Percentiles rank a stretch among this genome's conserved stretches.
Evolutionary conservation across 306 rosid species (phyloP).

Genomic region (Psophocarpus tetragonolobus): DNA sequence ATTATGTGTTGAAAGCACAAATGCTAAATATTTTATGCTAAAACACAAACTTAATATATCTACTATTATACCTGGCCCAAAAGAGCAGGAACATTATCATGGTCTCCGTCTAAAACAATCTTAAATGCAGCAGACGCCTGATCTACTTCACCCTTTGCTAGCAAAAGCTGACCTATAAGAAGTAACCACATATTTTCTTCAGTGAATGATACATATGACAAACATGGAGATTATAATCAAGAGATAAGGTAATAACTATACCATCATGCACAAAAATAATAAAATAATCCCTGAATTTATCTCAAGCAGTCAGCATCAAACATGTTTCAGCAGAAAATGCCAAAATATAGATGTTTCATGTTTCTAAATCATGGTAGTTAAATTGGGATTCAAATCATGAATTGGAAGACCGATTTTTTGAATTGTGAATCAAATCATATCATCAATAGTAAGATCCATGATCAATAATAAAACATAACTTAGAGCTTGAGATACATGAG

Average conservation of each 20-base stretch:
- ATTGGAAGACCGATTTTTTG: too few relatives aligned
- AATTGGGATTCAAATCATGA: too few relatives aligned
- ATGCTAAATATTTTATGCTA: background rate
- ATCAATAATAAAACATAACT: too few relatives aligned
- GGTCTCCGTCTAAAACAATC: slow-evolving; percentile 93
- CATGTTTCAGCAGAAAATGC: background rate
- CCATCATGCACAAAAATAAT: slow-evolving; percentile 15
- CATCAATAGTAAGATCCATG: too few relatives aligned
- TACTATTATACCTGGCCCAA: slow-evolving; percentile 75
- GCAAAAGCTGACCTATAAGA: slow-evolving; percentile 92
- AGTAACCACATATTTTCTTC: slow-evolving; percentile 27
- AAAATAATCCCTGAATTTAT: slow-evolving; percentile 17
- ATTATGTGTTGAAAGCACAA: background rate
- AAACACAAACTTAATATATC: background rate
- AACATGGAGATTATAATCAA: slow-evolving; percentile 12
- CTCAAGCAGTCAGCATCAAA: slow-evolving; percentile 9
- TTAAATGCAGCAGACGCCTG: slow-evolving; percentile 96
- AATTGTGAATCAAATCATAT: too few relatives aligned
- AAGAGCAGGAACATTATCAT: slow-evolving; percentile 95
- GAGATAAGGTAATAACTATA: slow-evolving; percentile 23
- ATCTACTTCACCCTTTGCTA: slow-evolving; percentile 94
- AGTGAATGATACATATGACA: slow-evolving; percentile 13
- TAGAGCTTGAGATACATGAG: too few relatives aligned
- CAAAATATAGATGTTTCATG: slow-evolving; percentile 16
- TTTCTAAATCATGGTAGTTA: too few relatives aligned